Percentiles rank a stretch among this genome's conserved stretches.
Evolutionary conservation across 2,329 filamentous ascomycete species (phyloP).

Genomic region (Penicillium polonicum): DNA sequence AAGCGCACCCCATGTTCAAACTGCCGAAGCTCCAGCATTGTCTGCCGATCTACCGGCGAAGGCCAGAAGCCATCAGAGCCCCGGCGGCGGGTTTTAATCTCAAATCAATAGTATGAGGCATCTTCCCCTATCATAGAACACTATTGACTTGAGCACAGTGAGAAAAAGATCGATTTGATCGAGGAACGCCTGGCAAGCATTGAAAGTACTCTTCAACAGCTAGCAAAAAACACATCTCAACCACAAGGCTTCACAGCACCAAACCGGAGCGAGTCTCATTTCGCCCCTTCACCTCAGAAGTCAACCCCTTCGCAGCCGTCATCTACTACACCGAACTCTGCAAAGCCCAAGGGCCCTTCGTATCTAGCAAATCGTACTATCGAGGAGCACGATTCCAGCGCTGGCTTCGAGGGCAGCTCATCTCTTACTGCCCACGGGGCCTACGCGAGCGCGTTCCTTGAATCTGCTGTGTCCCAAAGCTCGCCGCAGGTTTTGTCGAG

Average conservation of each 20-base stretch:
- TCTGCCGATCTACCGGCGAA: constrained; percentile 40
- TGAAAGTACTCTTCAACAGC: constrained; percentile 37
- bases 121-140: neutral
- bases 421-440: constrained; percentile 50
- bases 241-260: neutral
- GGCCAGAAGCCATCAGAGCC: constrained; percentile 38
- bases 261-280: constrained; percentile 7
- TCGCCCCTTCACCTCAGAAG: constrained; percentile 8
- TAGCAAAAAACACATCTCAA: constrained; percentile 17
- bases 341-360: constrained; percentile 6
- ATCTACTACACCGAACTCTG: constrained; percentile 1
- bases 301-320: constrained; percentile 6
- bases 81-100: constrained; percentile 42
- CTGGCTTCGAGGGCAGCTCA: constrained; percentile 51
- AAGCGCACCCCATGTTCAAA: constrained; percentile 44
- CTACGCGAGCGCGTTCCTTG: constrained; percentile 47
- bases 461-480: constrained; percentile 39
- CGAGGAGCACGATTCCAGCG: constrained; percentile 30
- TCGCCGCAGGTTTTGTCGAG: constrained; percentile 35
- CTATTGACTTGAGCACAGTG: constrained; percentile 34
- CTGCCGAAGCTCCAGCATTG: constrained; percentile 38
- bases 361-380: constrained; percentile 27
- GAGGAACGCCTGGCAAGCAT: constrained; percentile 52
- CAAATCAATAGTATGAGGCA: constrained; percentile 41
- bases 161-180: constrained; percentile 55